Base-by-base conservation (phyloP, 371 early-diverging fungal genomes). In the Actinomortierella ambigua region DNA sequence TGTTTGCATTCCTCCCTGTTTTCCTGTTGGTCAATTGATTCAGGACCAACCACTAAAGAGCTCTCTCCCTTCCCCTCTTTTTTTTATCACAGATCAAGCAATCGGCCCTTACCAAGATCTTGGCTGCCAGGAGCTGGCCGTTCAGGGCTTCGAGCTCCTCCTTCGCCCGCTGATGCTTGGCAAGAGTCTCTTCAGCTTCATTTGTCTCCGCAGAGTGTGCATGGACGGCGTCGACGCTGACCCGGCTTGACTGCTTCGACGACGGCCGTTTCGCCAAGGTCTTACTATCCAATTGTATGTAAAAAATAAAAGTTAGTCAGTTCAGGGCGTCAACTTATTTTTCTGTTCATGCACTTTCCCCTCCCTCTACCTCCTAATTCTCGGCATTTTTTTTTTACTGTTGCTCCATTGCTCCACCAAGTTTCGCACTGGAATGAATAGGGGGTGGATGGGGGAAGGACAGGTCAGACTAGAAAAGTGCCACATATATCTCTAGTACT, bases 71-170 rank as follows among this genome's bases (percentile, higher is more conserved):
- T n/a, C n/a, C n/a, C n/a, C n/a, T n/a, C n/a, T n/a, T n/a, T n/a
- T n/a, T n/a, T n/a, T n/a, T n/a, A n/a, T n/a, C n/a, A n/a, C n/a
- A n/a, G n/a, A 15, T 55, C 1, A 23, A 44, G 13, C 11, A 26
- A 14, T 6, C 20, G 23, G 26, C 20, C 18, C 66, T 60, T 67
- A 73, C 75, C 67, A 73, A 63, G 57, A 73, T 73, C 54, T 73
- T 73, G 60, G 67, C 75, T 0, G 75, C 68, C 59, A 73, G 50
- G 22, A 73, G 61, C 26, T 73, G 67, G 1, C 61, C 67, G 43
- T 73, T 73, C 26, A 73, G 55, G n/a, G 67, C 59, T 3, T 67
- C 75, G 9, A 73, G 56, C 2, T 57, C 13, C 42, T 67, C 75
- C 17, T 65, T 65, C 8, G 68, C 46, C 2, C 63, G 50, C 40